These are phyloP conservation scores for Paecilomyces dactylethromorphus DNA, from an alignment of 2,329 filamentous ascomycete species.

Conservation along the genomic window DNA sequence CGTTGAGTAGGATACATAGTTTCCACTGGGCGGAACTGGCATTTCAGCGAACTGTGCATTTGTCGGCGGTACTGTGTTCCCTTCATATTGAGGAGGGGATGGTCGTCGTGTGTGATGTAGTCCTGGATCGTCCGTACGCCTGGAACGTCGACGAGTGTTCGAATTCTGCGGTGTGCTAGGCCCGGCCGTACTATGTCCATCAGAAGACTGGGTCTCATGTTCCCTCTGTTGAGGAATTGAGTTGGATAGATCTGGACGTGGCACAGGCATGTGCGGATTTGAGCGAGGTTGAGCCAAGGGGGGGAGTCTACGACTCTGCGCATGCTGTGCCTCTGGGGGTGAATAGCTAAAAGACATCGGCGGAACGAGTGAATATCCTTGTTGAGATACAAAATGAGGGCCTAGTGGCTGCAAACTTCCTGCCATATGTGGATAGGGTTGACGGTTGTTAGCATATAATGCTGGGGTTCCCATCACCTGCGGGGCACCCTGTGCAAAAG, in stretches of 20 bases:
- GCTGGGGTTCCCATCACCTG: background rate
- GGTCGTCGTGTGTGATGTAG: conserved; percentile 1
- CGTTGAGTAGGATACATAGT: background rate
- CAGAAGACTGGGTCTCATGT: conserved; percentile 2
- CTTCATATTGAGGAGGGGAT: conserved; percentile 1
- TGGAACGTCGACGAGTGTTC: conserved; percentile 4
- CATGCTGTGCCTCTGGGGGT: conserved; percentile 1
- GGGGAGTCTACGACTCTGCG: background rate
- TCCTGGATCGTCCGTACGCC: conserved; percentile 2
- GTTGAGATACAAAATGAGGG: background rate
- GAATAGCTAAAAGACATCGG: background rate
- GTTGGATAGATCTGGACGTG: conserved; percentile 4
- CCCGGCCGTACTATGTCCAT: background rate
- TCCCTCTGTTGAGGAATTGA: conserved; percentile 7
- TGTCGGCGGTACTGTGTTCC: background rate
- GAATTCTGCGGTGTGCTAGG: background rate
- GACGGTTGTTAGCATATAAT: background rate
- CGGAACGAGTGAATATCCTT: conserved; percentile 1
- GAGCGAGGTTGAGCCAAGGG: background rate
- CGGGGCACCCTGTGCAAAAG: background rate
- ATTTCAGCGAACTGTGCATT: background rate
- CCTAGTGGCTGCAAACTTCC: background rate
- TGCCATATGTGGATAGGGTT: background rate
- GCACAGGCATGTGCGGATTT: conserved; percentile 3
- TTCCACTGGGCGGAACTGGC: background rate